Conservation (phyloP, 192 early-diverging fungal genomes). For the Coemansia sp. region DNA sequence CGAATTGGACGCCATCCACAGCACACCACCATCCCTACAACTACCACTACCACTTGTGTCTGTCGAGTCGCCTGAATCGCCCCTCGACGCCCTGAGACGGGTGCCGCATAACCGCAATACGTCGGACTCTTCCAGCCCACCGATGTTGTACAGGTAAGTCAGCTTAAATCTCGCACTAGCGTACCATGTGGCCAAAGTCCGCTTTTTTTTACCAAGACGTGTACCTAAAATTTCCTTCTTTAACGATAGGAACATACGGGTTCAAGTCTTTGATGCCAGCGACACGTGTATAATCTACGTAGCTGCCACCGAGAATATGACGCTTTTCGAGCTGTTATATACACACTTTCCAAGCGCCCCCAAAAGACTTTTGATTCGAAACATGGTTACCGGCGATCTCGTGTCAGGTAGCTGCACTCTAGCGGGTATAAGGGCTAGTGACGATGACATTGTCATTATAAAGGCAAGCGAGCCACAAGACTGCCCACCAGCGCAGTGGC, state of each 20-base stretch:
- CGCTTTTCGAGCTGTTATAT: constrained; percentile 29
- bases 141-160: neutral
- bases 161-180: neutral
- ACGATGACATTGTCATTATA: neutral
- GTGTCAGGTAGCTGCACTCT: constrained; percentile 15
- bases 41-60: neutral
- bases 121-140: neutral
- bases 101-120: neutral
- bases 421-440: neutral
- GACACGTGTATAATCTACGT: constrained; percentile 17
- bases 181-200: neutral
- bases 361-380: constrained; percentile 20
- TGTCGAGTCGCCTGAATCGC: neutral
- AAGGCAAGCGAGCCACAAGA: neutral
- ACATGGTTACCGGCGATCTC: constrained; percentile 23
- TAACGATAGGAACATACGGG: constrained; percentile 15
- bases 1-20: too few relatives aligned
- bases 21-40: neutral
- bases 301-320: constrained; percentile 17
- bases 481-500: neutral
- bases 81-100: neutral
- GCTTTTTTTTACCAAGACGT: neutral
- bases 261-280: constrained; percentile 28
- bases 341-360: constrained; percentile 39
- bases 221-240: neutral